These are phyloP conservation scores for Rachicladosporium sp. DNA, from an alignment of 2,329 filamentous ascomycete genomes.

Conservation along the genomic window DNA sequence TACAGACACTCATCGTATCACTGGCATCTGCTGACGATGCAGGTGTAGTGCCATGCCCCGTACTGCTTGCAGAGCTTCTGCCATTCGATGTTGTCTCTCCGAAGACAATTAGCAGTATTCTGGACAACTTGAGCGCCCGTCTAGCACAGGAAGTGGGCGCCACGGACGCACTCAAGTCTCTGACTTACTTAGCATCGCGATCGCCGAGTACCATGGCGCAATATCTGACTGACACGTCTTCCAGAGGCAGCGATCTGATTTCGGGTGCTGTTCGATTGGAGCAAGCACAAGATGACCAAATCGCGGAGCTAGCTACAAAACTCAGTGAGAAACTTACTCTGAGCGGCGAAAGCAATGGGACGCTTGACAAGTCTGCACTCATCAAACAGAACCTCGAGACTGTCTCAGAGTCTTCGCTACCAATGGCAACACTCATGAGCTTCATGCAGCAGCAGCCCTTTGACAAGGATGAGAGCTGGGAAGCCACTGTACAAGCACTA, in stretches of 20 bases:
- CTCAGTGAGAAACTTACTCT: constrained; percentile 4
- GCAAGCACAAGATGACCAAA: constrained; percentile 4
- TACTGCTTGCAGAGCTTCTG: constrained; percentile 2
- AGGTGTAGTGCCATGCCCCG: not conserved
- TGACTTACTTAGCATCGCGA: constrained; percentile 1
- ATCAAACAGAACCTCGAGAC: constrained; percentile 39
- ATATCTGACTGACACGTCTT: not conserved
- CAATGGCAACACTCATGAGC: constrained; percentile 43
- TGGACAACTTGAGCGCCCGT: not conserved
- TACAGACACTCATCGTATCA: constrained; percentile 1
- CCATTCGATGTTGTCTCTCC: constrained; percentile 1
- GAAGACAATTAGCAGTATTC: not conserved
- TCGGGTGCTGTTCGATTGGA: constrained; percentile 5
- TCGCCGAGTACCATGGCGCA: constrained; percentile 1
- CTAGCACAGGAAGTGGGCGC: constrained; percentile 1
- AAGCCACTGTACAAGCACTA: constrained; percentile 16
- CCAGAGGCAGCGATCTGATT: constrained; percentile 1
- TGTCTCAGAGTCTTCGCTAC: constrained; percentile 30
- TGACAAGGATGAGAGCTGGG: constrained; percentile 7
- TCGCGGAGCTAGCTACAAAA: constrained; percentile 4
- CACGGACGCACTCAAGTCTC: not conserved
- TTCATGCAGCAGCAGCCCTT: constrained; percentile 37
- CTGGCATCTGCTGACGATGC: not conserved
- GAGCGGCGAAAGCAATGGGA: constrained; percentile 1
- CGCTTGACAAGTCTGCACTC: constrained; percentile 30